These are phyloP conservation scores for Gossypium armourianum DNA, from an alignment of 441 rosid genomes.

Conservation along the genomic window DNA sequence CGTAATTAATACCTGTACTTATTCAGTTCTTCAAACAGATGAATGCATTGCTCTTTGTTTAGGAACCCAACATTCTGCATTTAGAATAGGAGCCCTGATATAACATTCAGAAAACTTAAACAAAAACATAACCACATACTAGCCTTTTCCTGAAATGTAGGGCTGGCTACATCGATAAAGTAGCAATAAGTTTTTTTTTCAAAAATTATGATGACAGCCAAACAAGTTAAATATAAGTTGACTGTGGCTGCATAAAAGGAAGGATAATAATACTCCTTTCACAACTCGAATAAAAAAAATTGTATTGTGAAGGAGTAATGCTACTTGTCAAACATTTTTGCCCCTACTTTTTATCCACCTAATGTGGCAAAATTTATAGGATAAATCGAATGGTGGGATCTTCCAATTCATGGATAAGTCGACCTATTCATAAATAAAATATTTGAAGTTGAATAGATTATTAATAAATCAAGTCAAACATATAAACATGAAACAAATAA, in stretches of 20 bases:
- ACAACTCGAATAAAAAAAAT: neutral
- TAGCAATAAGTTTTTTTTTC: neutral
- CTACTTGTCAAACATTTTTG: conserved; percentile 1
- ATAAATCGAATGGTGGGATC: neutral
- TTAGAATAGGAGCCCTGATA: conserved; percentile 16
- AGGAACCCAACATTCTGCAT: conserved; percentile 52
- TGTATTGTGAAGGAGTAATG: neutral
- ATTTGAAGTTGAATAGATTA: neutral
- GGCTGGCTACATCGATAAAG: neutral
- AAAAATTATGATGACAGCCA: neutral
- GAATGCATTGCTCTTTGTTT: conserved; percentile 60
- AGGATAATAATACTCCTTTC: neutral
- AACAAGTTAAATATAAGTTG: neutral
- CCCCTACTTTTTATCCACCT: neutral
- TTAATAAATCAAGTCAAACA: neutral
- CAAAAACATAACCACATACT: neutral
- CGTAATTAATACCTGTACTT: conserved; percentile 55
- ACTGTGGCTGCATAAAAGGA: neutral
- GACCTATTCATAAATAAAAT: neutral
- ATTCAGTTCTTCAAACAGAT: conserved; percentile 66
- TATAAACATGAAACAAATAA: neutral
- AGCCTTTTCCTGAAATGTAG: neutral
- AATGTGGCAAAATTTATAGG: neutral
- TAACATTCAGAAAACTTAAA: conserved; percentile 7
- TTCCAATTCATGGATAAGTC: neutral